Conservation (phyloP, 331 rosid genomes). For the Acacia concinna region DNA sequence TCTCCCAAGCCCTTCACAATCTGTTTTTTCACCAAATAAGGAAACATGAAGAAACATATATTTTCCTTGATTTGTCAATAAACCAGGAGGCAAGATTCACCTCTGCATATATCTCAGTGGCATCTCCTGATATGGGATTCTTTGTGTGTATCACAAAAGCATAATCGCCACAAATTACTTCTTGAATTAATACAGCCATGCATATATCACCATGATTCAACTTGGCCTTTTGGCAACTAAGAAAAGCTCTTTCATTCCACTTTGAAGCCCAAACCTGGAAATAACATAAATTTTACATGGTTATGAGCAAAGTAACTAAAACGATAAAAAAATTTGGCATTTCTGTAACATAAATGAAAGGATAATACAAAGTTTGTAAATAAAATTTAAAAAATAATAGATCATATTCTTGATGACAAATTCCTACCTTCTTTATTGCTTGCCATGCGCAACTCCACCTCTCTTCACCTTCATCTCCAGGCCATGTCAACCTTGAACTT, state of each 20-base stretch:
- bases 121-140: constrained; percentile 39
- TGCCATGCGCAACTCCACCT: constrained; percentile 43
- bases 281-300: background rate
- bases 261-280: constrained; percentile 47
- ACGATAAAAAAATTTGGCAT: background rate
- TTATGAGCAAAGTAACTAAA: background rate
- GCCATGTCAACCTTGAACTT: constrained; percentile 42
- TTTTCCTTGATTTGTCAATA: constrained; percentile 6
- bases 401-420: constrained; percentile 5
- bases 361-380: background rate
- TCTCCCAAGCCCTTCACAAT: constrained; percentile 43
- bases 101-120: constrained; percentile 43
- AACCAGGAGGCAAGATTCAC: constrained; percentile 11
- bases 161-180: constrained; percentile 40
- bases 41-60: background rate
- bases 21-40: constrained; percentile 27
- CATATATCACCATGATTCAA: constrained; percentile 33
- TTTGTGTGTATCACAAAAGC: constrained; percentile 44
- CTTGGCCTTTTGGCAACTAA: constrained; percentile 35
- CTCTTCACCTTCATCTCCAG: constrained; percentile 38
- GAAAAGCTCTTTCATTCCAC: constrained; percentile 46
- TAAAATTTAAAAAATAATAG: background rate
- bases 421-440: constrained; percentile 44
- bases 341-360: background rate
- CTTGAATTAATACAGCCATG: constrained; percentile 45